Conservation (phyloP, 768 basidiomycete species). For the Calvatia gigantea region DNA sequence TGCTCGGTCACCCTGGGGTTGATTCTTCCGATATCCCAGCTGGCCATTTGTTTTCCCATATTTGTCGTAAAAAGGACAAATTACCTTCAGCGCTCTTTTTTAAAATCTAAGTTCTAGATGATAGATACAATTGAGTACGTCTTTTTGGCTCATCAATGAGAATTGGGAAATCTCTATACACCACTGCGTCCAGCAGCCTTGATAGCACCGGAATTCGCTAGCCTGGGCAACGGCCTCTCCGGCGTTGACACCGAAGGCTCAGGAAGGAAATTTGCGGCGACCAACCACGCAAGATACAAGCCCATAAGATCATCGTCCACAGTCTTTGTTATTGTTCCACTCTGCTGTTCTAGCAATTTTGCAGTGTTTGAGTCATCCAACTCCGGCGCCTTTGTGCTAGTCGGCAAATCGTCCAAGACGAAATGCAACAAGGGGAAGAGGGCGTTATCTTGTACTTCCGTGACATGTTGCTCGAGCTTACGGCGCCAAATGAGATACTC, state of each 20-base stretch:
- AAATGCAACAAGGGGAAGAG: slow-evolving; percentile 97
- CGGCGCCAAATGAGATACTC: slow-evolving; percentile 93
- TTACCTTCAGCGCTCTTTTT: background rate
- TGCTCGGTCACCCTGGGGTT: no score
- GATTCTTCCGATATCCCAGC: no score
- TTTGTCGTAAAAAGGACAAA: background rate
- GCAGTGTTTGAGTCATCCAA: slow-evolving; percentile 84
- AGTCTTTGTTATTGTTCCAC: slow-evolving; percentile 40
- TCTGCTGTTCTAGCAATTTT: slow-evolving; percentile 50
- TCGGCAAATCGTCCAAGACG: slow-evolving; percentile 95
- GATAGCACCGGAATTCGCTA: slow-evolving; percentile 36
- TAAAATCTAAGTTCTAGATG: slow-evolving; percentile 41
- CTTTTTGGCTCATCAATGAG: background rate
- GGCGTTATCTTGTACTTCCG: slow-evolving; percentile 93
- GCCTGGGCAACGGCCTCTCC: slow-evolving; percentile 45
- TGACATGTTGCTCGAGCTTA: slow-evolving; percentile 91
- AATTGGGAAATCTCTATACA: slow-evolving; percentile 22
- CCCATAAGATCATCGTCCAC: slow-evolving; percentile 81
- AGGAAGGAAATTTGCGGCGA: slow-evolving; percentile 79
- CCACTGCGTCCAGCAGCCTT: slow-evolving; percentile 74
- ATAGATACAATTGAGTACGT: background rate
- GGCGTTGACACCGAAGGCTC: slow-evolving; percentile 37
- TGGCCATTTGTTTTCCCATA: no score
- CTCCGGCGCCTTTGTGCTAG: slow-evolving; percentile 91
- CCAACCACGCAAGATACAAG: slow-evolving; percentile 88